phyloP scores from a whole-genome alignment of 2,329 filamentous ascomycete species.

The Chrysoporthe puriensis region DNA sequence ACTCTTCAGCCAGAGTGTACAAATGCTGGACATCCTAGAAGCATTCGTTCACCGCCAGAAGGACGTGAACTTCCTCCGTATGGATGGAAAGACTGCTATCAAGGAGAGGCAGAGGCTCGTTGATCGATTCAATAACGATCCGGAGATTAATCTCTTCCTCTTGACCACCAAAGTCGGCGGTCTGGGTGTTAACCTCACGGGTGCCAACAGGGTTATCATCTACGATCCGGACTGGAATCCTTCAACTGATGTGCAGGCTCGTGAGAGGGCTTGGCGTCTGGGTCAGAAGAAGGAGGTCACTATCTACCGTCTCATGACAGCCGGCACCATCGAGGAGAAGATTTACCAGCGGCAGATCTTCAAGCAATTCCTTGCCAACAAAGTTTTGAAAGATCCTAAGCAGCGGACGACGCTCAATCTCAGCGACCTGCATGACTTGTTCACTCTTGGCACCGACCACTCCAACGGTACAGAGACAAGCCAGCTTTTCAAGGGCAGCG shows the following conservation, averaged over 20 bases:
- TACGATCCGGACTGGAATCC: conserved; percentile 99
- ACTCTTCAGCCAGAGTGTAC: conserved; percentile 88
- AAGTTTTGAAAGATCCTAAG: conserved; percentile 91
- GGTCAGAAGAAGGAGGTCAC: conserved; percentile 95
- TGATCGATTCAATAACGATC: conserved; percentile 86
- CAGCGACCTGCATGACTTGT: conserved; percentile 88
- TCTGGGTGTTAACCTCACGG: conserved; percentile 90
- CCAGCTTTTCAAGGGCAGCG: conserved; percentile 83
- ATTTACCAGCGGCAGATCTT: conserved; percentile 99
- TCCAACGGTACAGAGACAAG: conserved; percentile 80
- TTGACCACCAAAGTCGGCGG: conserved; percentile 96
- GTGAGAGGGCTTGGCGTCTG: conserved; percentile 92
- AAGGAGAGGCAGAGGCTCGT: conserved; percentile 88
- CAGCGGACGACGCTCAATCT: conserved; percentile 90
- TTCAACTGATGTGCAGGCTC: conserved; percentile 91
- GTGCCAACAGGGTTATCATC: conserved; percentile 94
- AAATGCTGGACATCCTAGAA: conserved; percentile 95
- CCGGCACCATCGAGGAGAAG: conserved; percentile 97
- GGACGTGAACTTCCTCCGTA: conserved; percentile 76
- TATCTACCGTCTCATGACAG: conserved; percentile 97
- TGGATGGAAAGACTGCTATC: conserved; percentile 92
- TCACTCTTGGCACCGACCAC: conserved; percentile 72
- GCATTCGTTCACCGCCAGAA: conserved; percentile 71
- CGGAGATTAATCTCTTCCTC: conserved; percentile 82
- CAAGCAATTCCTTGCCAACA: conserved; percentile 97